Conservation (phyloP, 1,284 basidiomycete genomes). For the Schizopora paradoxa region DNA sequence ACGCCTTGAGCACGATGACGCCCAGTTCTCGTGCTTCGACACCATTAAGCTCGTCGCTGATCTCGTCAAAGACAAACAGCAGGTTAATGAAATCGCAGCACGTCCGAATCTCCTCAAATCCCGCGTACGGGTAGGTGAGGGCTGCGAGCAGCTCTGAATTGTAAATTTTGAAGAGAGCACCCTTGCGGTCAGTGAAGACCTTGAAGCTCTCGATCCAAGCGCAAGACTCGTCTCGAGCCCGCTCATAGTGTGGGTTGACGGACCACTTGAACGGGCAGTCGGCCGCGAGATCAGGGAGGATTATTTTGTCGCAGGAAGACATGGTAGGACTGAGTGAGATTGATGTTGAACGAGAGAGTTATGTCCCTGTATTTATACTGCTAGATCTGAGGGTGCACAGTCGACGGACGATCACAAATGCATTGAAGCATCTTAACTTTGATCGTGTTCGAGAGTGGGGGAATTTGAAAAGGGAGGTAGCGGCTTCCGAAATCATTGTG, state of each 20-base stretch:
- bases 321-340: no score
- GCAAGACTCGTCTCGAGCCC: background rate
- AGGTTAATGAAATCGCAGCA: conserved; percentile 3
- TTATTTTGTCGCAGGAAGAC: conserved; percentile 1
- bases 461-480: no score
- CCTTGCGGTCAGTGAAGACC: conserved; percentile 30
- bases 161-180: conserved; percentile 24
- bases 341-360: no score
- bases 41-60: conserved; percentile 5
- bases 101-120: conserved; percentile 1
- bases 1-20: background rate
- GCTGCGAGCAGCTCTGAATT: conserved; percentile 31
- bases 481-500: no score
- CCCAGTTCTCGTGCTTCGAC: background rate
- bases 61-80: conserved; percentile 6
- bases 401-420: no score
- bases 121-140: conserved; percentile 6
- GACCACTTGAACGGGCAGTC: conserved; percentile 1
- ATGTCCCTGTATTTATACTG: no score
- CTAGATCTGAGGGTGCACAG: no score
- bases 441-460: no score
- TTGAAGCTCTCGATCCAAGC: conserved; percentile 3
- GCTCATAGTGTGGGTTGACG: background rate
- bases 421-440: no score
- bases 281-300: conserved; percentile 5